These are phyloP conservation scores for Cornus controversa DNA, from an alignment of 148 eudicot species.

Conservation along the genomic window DNA sequence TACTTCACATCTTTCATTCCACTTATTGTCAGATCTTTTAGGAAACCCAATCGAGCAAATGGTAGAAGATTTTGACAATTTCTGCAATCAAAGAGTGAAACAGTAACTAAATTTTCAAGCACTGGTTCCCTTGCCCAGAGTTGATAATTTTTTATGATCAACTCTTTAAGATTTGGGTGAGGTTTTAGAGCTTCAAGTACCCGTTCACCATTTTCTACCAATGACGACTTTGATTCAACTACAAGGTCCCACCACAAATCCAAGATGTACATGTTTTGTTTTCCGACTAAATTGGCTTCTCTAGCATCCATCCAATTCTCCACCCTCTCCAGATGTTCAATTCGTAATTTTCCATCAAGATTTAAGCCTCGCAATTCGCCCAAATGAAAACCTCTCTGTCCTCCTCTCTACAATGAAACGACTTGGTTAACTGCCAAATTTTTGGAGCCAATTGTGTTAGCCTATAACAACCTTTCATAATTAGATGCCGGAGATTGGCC, in stretches of 20 bases:
- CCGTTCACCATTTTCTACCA: background rate
- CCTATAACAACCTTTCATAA: background rate
- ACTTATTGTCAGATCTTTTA: background rate
- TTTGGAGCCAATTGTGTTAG: background rate
- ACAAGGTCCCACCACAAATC: background rate
- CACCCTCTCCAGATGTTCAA: conserved; percentile 12
- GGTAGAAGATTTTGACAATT: background rate
- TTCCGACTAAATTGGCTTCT: background rate
- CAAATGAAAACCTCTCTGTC: background rate
- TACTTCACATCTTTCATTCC: conserved; percentile 4
- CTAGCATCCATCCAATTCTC: background rate
- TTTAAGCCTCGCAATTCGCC: background rate
- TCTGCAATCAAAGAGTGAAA: background rate
- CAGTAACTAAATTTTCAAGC: background rate
- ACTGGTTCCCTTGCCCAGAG: background rate
- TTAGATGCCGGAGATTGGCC: conserved; percentile 2
- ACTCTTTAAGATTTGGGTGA: background rate
- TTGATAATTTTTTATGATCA: background rate
- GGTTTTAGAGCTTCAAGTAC: background rate
- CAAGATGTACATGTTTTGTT: background rate
- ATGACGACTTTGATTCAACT: background rate
- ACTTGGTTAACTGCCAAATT: background rate
- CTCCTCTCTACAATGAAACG: background rate
- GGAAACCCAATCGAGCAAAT: background rate
- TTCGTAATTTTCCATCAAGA: background rate